Percentiles rank a stretch among this genome's conserved stretches.
These are phyloP conservation scores for Fusarium neocosmosporiellum DNA, from an alignment of 2,329 filamentous ascomycete species.

Conservation along the genomic window DNA sequence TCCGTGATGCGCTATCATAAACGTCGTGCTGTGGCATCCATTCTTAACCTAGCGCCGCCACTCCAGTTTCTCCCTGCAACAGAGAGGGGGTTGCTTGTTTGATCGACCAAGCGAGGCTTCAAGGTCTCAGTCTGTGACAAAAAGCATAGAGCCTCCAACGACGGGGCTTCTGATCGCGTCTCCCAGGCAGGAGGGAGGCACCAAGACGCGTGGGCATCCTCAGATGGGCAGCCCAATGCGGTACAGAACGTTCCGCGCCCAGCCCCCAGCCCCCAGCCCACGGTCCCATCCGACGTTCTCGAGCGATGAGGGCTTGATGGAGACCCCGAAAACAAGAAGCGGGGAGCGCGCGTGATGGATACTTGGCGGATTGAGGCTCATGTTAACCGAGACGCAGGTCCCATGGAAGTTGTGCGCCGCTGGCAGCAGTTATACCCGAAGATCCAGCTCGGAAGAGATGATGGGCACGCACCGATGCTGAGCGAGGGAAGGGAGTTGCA, in stretches of 20 bases:
- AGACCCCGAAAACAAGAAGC: constrained; percentile 20
- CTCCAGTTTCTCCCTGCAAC: constrained; percentile 14
- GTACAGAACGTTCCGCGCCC: not conserved
- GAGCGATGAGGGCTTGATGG: constrained; percentile 28
- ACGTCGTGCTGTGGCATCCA: not conserved
- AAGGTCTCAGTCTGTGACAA: constrained; percentile 9
- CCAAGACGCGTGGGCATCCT: not conserved
- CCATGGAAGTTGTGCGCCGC: constrained; percentile 12
- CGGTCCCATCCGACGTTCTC: constrained; percentile 23
- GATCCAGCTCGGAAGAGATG: not conserved
- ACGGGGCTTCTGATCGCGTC: constrained; percentile 17
- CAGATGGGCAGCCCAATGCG: constrained; percentile 6
- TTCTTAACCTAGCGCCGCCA: constrained; percentile 21
- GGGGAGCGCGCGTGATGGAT: constrained; percentile 6
- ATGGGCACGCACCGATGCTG: not conserved
- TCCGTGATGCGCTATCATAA: constrained; percentile 16
- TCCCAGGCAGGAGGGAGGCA: constrained; percentile 5
- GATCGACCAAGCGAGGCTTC: constrained; percentile 17
- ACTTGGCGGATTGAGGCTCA: constrained; percentile 4
- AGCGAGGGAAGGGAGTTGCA: constrained; percentile 5
- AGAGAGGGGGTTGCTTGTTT: constrained; percentile 7
- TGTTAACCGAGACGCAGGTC: constrained; percentile 23
- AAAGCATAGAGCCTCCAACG: constrained; percentile 29
- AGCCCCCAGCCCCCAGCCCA: constrained; percentile 9
- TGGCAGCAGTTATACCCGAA: constrained; percentile 14